Evolutionary conservation across 2,329 filamentous ascomycete species (phyloP), one percentile per base, ranked within the genome.

Genomic region (Alternaria rosae): DNA sequence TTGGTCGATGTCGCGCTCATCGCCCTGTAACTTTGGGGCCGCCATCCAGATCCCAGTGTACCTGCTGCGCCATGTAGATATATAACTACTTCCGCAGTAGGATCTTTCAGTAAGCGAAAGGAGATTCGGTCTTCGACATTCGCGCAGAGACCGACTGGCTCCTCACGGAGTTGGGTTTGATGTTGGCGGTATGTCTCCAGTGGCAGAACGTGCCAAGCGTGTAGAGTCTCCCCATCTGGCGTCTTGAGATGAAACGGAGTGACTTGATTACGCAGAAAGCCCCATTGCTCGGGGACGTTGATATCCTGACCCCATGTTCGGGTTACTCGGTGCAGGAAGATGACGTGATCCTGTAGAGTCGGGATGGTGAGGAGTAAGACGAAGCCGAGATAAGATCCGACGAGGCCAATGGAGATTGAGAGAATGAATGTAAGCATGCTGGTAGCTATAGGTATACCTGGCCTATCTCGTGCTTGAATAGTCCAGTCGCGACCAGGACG

Each of bases 21-120:
- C 12, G 83, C 85, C 3, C 86, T 83, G 71, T 89, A 89, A 69
- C 83, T 87, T 5, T 83, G 81, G 0, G 84, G 83, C 8, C 87
- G 77, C 73, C 82, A 86, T 0, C 85, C 85, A 2, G 85, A 88
- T 0, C 80, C 87, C 7, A 89, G 75, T 0, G 85, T 88, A 0
- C 87, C 87, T 9, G 79, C 83, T 1, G 86, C 83, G 5, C 87
- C 87, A 61, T 89, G 86, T 12, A 89, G 78, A 76, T 87, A 89
- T 2, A 92, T 81, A 6, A 92, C 84, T 3, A 92, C 80, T 23
- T 85, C 85, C 9, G 89, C 85, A 13, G 88, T 82, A 1, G 89
- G 88, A 69, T 92, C 83, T 61, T 82, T 85, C 3, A 93, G 80
- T 3, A 92, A 79, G 26, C 81, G 82, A 68, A 92, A 91, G 2